Evolutionary conservation across 2,329 filamentous ascomycete genomes (phyloP).

Genomic region (Cladorrhinum sp.): DNA sequence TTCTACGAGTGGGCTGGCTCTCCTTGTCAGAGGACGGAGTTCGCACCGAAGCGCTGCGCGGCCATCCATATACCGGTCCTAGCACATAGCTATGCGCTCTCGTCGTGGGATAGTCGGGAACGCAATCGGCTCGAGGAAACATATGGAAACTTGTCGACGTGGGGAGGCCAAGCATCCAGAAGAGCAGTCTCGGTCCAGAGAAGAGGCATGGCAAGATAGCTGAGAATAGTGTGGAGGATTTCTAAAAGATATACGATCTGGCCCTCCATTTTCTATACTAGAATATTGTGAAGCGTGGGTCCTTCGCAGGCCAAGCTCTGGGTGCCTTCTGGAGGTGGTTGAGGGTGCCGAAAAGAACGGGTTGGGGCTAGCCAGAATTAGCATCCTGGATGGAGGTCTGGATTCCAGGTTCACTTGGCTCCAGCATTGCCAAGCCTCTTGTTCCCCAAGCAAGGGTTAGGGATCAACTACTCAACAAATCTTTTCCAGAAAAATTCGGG

Average conservation of each 20-base stretch:
- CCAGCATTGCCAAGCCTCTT: too few relatives aligned
- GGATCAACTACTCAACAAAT: too few relatives aligned
- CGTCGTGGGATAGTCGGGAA: not conserved
- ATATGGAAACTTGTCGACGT: slow-evolving; percentile 9
- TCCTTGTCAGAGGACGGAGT: slow-evolving; percentile 5
- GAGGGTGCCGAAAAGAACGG: too few relatives aligned
- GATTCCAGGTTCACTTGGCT: too few relatives aligned
- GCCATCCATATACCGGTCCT: slow-evolving; percentile 1
- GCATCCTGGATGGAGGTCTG: too few relatives aligned
- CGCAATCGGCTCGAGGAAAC: slow-evolving; percentile 6
- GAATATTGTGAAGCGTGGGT: too few relatives aligned
- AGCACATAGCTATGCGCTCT: slow-evolving; percentile 2
- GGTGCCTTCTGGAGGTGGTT: too few relatives aligned
- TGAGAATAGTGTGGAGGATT: not conserved
- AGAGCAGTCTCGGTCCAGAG: slow-evolving; percentile 9
- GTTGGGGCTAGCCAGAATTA: too few relatives aligned
- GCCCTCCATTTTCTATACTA: slow-evolving; percentile 6
- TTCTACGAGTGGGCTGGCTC: slow-evolving; percentile 4
- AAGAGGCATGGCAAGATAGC: slow-evolving; percentile 5
- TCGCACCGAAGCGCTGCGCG: not conserved
- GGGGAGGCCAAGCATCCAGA: slow-evolving; percentile 8
- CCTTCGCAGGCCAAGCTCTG: too few relatives aligned
- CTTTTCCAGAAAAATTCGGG: too few relatives aligned
- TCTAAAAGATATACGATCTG: slow-evolving; percentile 2
- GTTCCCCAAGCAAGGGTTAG: too few relatives aligned